Percentiles rank a stretch among this genome's conserved stretches.
Conservation (phyloP, 257 asterid species). For the Nicotiana tabacum region DNA sequence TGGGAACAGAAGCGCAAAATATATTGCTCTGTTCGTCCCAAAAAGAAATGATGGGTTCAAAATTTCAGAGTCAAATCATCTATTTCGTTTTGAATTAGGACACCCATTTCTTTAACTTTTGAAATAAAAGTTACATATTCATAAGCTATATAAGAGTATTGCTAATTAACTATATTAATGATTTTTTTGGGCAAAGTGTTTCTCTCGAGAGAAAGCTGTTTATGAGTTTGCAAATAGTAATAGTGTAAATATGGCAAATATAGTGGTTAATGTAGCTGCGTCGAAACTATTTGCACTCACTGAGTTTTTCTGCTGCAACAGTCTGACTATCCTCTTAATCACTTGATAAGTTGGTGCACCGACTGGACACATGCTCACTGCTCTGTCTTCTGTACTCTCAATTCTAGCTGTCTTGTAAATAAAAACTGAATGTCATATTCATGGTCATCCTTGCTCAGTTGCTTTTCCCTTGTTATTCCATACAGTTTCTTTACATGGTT, state of each 20-base stretch:
- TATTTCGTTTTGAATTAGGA: background rate
- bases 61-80: background rate
- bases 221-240: background rate
- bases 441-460: background rate
- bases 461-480: background rate
- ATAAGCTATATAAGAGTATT: background rate
- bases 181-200: background rate
- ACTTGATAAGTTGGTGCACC: background rate
- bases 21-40: background rate
- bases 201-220: background rate
- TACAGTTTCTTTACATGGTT: constrained; percentile 96
- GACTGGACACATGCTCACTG: background rate
- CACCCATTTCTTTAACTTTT: background rate
- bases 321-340: background rate
- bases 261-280: background rate
- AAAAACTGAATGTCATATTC: background rate
- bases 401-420: background rate
- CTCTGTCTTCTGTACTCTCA: background rate
- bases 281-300: background rate
- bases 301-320: background rate
- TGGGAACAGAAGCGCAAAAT: background rate
- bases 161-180: background rate
- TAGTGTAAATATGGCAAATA: background rate
- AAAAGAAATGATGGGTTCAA: background rate
- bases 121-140: background rate